Evolutionary conservation across 208 protist genomes (phyloP), one percentile per base, ranked within the genome.

Genomic region (Acanthamoeba healyi): DNA sequence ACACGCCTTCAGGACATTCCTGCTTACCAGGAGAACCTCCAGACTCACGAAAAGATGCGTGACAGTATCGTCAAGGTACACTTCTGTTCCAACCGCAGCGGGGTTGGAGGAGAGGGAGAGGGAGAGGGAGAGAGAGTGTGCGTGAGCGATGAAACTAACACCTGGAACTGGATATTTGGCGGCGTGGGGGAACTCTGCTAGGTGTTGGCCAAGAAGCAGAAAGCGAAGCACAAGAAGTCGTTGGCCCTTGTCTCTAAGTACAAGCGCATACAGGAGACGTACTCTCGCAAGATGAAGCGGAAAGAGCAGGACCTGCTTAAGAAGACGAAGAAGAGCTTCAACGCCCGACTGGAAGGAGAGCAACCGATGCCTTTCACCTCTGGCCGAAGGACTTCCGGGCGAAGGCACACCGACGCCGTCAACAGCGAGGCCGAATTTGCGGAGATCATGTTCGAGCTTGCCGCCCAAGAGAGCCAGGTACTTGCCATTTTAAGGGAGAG

Each of bases 351-450:
- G 17, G 42, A 44, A 32, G 29, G 40, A 14, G 51, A 91, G 26
- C 51, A 15, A 49, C 54, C 84, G 10, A 24, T 89, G 40, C 88
- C 54, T 29, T 67, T 89, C 81, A 67, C 61, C 6, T 24, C 49
- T 12, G 88, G 63, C 51, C 17, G 88, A 26, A 22, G 88, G 15
- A 63, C 88, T 14, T 32, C 46, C 15, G 63, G 88, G 7, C 90
- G 88, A 51, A 42, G 88, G 36, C 46, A 67, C 34, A 89, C 88
- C 15, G 88, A 93, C 29, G 44, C 67, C 22, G 88, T 93, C 29
- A 74, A 93, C 88, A 93, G 88, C 51, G 88, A 93, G 32, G 67
- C 61, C 61, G 88, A 93, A 29, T 93, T 93, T 32, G 88, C 40
- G 15, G 46, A 93, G 36, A 93, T 93, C 65, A 93, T 93, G 63